Evolutionary conservation across 179 eudicot genomes (phyloP).

Genomic region (Silene vulgaris): DNA sequence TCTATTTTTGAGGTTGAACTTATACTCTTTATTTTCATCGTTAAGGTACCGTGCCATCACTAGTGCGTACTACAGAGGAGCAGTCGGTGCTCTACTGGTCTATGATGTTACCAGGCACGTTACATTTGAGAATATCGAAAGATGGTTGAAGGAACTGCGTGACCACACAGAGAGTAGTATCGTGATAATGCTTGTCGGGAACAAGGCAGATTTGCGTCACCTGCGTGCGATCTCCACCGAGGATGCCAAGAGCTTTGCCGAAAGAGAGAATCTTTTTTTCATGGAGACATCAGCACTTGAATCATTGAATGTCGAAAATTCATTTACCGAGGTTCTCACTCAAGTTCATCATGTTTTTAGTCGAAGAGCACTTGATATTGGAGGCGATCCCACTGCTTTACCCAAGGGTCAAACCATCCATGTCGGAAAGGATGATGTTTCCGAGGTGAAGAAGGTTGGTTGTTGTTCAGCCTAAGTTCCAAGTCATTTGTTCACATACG

Average conservation of each 20-base stretch:
- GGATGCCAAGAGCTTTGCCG: slow-evolving; percentile 34
- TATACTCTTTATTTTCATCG: slow-evolving; percentile 5
- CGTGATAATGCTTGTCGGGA: slow-evolving; percentile 35
- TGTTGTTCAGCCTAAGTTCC: slow-evolving; percentile 30
- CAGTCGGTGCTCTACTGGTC: slow-evolving; percentile 32
- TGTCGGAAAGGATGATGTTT: slow-evolving; percentile 38
- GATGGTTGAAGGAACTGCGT: slow-evolving; percentile 35
- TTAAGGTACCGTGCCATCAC: slow-evolving; percentile 36
- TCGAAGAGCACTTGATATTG: slow-evolving; percentile 33
- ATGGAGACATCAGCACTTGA: slow-evolving; percentile 43
- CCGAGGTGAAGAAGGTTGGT: slow-evolving; percentile 34
- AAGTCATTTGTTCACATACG: not conserved
- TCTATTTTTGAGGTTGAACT: not conserved
- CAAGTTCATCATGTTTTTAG: slow-evolving; percentile 37
- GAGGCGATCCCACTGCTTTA: slow-evolving; percentile 28
- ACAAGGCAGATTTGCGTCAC: slow-evolving; percentile 33
- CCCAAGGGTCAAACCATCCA: slow-evolving; percentile 38
- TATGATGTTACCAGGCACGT: slow-evolving; percentile 35
- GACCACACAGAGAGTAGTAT: slow-evolving; percentile 30
- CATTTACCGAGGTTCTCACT: slow-evolving; percentile 37
- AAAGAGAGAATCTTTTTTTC: slow-evolving; percentile 29
- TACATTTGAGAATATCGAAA: slow-evolving; percentile 30
- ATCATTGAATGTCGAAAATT: slow-evolving; percentile 31
- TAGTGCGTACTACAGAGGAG: slow-evolving; percentile 35
- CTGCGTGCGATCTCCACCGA: slow-evolving; percentile 32